Conservation (phyloP, 2,329 filamentous ascomycete genomes). For the Cladosporium colombiae region DNA sequence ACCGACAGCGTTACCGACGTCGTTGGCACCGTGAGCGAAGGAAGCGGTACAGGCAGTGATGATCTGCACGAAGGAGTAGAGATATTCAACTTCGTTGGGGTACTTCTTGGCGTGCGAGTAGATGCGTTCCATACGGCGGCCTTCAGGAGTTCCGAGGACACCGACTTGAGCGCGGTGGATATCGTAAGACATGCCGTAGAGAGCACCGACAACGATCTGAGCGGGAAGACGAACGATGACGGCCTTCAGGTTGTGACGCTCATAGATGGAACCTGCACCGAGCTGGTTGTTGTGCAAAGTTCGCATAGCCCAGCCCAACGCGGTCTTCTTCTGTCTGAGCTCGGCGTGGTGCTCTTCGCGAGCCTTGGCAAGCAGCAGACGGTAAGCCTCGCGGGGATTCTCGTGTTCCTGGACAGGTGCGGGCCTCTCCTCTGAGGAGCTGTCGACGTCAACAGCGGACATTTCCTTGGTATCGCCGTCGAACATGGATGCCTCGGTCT, state of each 20-base stretch:
- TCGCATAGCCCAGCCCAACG: constrained; percentile 83
- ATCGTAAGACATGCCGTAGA: constrained; percentile 80
- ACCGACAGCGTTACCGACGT: constrained; percentile 64
- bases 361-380: constrained; percentile 60
- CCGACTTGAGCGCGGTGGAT: constrained; percentile 76
- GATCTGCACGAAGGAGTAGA: constrained; percentile 67
- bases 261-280: constrained; percentile 73
- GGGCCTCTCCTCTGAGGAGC: constrained; percentile 6
- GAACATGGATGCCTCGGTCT: constrained; percentile 30
- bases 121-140: constrained; percentile 64
- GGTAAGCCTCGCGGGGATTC: constrained; percentile 51
- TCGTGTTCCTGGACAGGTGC: constrained; percentile 32
- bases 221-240: constrained; percentile 68
- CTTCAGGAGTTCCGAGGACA: constrained; percentile 70
- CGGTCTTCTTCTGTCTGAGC: constrained; percentile 63
- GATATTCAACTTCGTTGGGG: constrained; percentile 63
- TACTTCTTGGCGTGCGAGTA: constrained; percentile 60
- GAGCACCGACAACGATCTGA: constrained; percentile 59
- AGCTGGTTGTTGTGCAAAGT: constrained; percentile 74
- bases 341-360: constrained; percentile 62
- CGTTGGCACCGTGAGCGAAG: constrained; percentile 70
- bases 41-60: constrained; percentile 71
- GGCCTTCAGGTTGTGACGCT: constrained; percentile 68
- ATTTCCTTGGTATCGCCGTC: constrained; percentile 18
- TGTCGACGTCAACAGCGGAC: constrained; percentile 13